phyloP scores from a whole-genome alignment of 257 asterid species.

The Solanum chiquidenum region DNA sequence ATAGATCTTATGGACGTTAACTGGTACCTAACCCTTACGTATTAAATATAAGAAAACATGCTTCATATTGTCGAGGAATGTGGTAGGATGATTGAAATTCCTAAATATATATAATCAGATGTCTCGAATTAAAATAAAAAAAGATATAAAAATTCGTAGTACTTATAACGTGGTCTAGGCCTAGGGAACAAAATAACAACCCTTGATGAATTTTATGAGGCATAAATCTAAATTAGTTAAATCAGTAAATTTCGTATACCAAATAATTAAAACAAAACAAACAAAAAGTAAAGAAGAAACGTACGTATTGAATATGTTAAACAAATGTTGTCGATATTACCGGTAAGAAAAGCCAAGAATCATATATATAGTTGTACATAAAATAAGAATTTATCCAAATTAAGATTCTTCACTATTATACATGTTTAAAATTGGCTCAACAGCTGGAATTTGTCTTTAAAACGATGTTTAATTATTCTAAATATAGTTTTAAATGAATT shows the following conservation, averaged over 20 bases:
- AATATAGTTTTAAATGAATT: neutral
- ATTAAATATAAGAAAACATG: neutral
- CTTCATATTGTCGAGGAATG: neutral
- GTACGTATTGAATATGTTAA: neutral
- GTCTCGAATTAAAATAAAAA: neutral
- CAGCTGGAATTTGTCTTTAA: neutral
- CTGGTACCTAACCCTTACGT: neutral
- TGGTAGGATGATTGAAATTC: neutral
- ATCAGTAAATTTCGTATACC: too few relatives aligned
- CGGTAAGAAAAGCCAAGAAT: neutral
- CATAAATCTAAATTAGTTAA: neutral
- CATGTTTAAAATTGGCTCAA: neutral
- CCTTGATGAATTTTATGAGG: too few relatives aligned
- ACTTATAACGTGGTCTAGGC: neutral
- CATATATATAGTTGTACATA: too few relatives aligned
- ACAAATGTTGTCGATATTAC: neutral
- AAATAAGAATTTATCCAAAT: too few relatives aligned
- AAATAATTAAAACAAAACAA: too few relatives aligned
- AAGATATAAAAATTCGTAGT: neutral
- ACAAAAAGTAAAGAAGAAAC: too few relatives aligned
- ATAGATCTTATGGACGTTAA: neutral
- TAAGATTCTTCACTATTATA: too few relatives aligned
- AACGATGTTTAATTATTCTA: neutral
- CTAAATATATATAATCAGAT: neutral
- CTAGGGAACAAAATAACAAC: neutral